Evolutionary conservation across 305 asterid species (phyloP), one percentile per base, ranked within the genome.

Genomic region (Rubia occidens): DNA sequence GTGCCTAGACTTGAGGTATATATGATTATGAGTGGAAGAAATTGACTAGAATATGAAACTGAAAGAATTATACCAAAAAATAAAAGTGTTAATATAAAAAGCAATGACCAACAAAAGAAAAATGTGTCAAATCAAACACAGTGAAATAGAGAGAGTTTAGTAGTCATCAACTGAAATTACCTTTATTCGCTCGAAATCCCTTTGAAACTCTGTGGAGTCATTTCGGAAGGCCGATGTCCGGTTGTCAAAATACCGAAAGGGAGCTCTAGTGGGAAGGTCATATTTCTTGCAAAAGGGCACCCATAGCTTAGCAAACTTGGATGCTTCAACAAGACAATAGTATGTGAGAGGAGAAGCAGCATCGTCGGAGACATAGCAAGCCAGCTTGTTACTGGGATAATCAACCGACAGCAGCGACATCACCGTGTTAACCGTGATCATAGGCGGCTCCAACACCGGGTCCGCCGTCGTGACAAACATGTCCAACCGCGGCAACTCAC

Each of bases 401-500:
- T 81, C 79, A 11, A 76, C 72, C 1, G 83, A 77, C 59, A 81
- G 71, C 18, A 81, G 70, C 0, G 85, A 81, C 37, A 81, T 37
- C 45, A 81, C 79, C 1, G 85, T 81, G 76, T 81, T 81, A 8
- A 78, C 71, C 0, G 83, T 81, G 18, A 81, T 43, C 0, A 81
- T 75, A 0, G 85, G 79, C 11, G 83, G 83, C 47, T 81, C 85
- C 40, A 81, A 21, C 0, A 39, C 63, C 0, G 85, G 70, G 21
- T 81, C 85, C 15, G 81, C 83, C 8, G 79, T 81, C 10, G 85
- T 78, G 14, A 81, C 81, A 15, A 81, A 81, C 74, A 81, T 78
- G 61, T 81, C 85, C 74, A 81, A 74, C 0, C 70, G 17, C 0
- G 85, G 82, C 65, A 81, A 68, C 70, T 78, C 78, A 1, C 11